Evolutionary conservation across 139 green algal genomes (phyloP), one percentile per base, ranked within the genome.

Genomic region (Haematococcus sp.): DNA sequence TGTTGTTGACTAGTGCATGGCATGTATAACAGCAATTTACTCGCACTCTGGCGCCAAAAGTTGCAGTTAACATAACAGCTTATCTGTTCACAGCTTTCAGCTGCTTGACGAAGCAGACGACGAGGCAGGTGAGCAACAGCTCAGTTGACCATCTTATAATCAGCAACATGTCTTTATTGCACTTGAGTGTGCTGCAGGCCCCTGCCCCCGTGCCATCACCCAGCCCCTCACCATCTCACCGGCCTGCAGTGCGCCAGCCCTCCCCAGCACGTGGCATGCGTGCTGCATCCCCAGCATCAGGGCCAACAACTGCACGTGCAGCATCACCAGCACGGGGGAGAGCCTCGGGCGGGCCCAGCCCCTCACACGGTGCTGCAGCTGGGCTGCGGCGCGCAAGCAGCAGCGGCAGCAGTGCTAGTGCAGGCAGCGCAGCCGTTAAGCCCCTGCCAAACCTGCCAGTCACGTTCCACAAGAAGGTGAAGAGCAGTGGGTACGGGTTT

Each of bases 381-480:
- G 59, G 22, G 32, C 61, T 52, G 3, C 31, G 40, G 23, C 59
- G 71, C 51, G 20, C 2, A 9, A 40, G 30, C 51, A 46, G 43
- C 68, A 54, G 68, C 30, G 31, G 51, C 19, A 52, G 34, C 4
- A 19, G 55, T 49, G 68, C 9, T 3, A 51, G 51, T 11, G 16
- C 40, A 16, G 20, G 1, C 27, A 64, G 61, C 43, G 55, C 19
- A 16, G 74, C 22, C 16, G 32, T 70, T 4, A 58, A 34, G 23
- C 43, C n/a, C 22, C 25, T 46, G 49, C 49, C 49, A 30, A 75
- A 82, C 61, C 54, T 83, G 77, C 80, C 83, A 15, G 80, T 89
- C 15, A 84, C 77, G 5, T 89, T 89, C 60, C 77, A 89, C 61
- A 68, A 32, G 23, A 79, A 89, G 68, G 67, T 89, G 56, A 88